Evolutionary conservation across 345 rosid genomes (phyloP), one percentile per base, ranked within the genome.

Genomic region (Sisymbrium altissimum): DNA sequence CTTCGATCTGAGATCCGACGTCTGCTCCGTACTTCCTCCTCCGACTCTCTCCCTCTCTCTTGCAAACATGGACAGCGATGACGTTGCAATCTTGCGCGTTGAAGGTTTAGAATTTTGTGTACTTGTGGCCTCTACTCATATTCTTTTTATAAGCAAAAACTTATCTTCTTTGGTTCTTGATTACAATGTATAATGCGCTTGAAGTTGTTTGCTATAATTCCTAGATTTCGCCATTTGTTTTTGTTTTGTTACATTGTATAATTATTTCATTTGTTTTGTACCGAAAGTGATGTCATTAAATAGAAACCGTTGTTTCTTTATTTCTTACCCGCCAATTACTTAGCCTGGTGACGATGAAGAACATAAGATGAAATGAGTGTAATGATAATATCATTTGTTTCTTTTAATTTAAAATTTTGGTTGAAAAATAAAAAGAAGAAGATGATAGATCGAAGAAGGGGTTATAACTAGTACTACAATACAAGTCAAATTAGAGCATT

Each of bases 21-120:
- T 23, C 83, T 78, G 66, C 72, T 88, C 39, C 83, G 77, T 68
- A 66, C 86, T 30, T 86, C 92, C 35, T 86, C 92, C 41, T 54
- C 68, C 3, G 73, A 64, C 50, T 66, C 68, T 61, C 79, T 75
- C 9, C 79, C 79, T 52, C 66, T 66, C 41, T 66, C 78, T 0
- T 65, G 39, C 33, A 69, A 63, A 35, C 54, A 67, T 1, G 65
- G 71, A 33, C 77, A 73, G 15, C 54, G 53, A 70, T 68, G 70
- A 75, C 29, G 63, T 75, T 46, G 63, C 63, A 13, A 10, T 45
- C 23, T 64, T 35, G 11, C 13, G 41, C 63, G 18, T 52, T 64
- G 54, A 48, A 50, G 35, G 56, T 49, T 43, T 33, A 30, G 57
- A 45, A 12, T 23, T 45, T 45, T 74, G 71, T 55, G 32, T 23